Conservation (phyloP, 352 stramenopile species). For the Globisporangium paroecandrum region DNA sequence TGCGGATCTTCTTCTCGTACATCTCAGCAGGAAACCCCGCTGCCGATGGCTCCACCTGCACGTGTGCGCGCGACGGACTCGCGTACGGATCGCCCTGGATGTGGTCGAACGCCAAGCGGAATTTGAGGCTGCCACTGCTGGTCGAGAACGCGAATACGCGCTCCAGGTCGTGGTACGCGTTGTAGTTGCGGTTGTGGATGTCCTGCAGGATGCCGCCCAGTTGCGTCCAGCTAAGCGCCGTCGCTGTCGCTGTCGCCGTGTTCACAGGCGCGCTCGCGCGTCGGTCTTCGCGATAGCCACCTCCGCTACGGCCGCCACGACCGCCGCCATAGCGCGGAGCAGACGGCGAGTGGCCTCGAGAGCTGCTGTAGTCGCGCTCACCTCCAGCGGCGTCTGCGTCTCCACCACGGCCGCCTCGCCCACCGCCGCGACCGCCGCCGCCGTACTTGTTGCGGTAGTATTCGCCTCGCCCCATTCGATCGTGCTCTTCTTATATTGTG, state of each 20-base stretch:
- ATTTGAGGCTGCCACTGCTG: constrained; percentile 31
- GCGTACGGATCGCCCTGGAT: constrained; percentile 96
- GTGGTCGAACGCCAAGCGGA: constrained; percentile 90
- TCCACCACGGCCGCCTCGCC: constrained; percentile 19
- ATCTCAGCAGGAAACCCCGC: constrained; percentile 84
- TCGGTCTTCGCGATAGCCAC: constrained; percentile 9
- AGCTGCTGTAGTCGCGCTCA: constrained; percentile 16
- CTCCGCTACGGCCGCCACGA: constrained; percentile 14
- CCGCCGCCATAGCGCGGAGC: constrained; percentile 12
- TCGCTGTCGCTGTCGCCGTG: constrained; percentile 13
- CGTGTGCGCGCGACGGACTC: constrained; percentile 90
- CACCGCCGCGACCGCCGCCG: too few relatives aligned
- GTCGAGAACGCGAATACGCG: constrained; percentile 37
- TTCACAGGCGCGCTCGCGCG: constrained; percentile 14
- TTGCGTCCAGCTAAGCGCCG: constrained; percentile 42
- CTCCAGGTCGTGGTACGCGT: constrained; percentile 75
- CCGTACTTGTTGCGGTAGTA: constrained; percentile 91
- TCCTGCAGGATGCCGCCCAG: constrained; percentile 44
- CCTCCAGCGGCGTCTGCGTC: constrained; percentile 19
- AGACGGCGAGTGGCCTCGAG: constrained; percentile 5
- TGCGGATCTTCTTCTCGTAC: constrained; percentile 70
- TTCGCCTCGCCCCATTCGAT: constrained; percentile 73
- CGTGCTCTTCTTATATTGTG: too few relatives aligned
- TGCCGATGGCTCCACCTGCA: constrained; percentile 67
- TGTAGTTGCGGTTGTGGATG: constrained; percentile 83